Evolutionary conservation across 768 basidiomycete genomes (phyloP).

Genomic region (Russula ochroleuca): DNA sequence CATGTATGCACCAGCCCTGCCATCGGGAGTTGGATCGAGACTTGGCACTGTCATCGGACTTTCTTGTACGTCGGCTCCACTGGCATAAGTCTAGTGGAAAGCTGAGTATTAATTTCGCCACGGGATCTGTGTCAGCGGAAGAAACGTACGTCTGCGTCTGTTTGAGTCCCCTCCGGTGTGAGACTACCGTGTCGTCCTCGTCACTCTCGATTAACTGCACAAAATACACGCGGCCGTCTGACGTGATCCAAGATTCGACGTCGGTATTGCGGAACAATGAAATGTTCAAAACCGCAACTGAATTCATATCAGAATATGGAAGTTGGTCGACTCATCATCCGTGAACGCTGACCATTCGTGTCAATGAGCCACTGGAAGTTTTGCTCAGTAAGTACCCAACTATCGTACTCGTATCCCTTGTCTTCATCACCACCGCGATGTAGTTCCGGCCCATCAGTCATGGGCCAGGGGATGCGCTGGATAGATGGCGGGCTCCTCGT

Average conservation of each 20-base stretch:
- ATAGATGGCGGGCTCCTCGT: slow-evolving; percentile 70
- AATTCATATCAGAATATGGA: neutral
- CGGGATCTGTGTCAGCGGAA: neutral
- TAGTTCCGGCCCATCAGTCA: slow-evolving; percentile 42
- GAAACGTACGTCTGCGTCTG: slow-evolving; percentile 23
- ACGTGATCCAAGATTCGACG: slow-evolving; percentile 80
- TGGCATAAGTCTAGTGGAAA: slow-evolving; percentile 3
- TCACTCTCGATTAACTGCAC: slow-evolving; percentile 54
- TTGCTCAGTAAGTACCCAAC: slow-evolving; percentile 62
- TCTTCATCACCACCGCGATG: slow-evolving; percentile 31
- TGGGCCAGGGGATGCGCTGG: slow-evolving; percentile 84
- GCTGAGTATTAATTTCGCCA: neutral
- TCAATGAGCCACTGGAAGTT: slow-evolving; percentile 75
- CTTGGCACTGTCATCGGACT: slow-evolving; percentile 12
- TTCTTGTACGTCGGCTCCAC: slow-evolving; percentile 13
- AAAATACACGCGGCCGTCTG: slow-evolving; percentile 78
- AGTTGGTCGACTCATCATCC: neutral
- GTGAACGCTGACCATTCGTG: slow-evolving; percentile 51
- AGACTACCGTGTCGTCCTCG: slow-evolving; percentile 28
- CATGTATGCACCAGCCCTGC: slow-evolving; percentile 78
- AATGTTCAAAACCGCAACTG: slow-evolving; percentile 69
- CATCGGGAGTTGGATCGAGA: slow-evolving; percentile 37
- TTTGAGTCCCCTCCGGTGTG: slow-evolving; percentile 27
- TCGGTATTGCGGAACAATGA: slow-evolving; percentile 52
- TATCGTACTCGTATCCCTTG: slow-evolving; percentile 51